Base-by-base conservation (phyloP, 305 asterid species). In the Fraxinus platypoda region DNA sequence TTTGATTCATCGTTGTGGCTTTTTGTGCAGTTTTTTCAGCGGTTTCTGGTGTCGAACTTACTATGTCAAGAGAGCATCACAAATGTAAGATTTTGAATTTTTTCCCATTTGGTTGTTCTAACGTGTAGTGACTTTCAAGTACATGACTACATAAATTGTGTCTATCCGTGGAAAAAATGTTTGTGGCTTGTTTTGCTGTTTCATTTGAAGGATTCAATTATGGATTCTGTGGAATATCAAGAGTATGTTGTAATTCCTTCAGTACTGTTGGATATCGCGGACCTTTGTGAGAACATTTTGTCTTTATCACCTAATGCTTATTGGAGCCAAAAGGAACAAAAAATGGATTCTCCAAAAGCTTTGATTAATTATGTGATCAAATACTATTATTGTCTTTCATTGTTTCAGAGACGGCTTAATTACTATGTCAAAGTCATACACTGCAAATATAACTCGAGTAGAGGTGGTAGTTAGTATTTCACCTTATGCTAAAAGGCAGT, bases 41-140 rank as follows among this genome's bases (percentile, higher is more conserved):
- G 3, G 95, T 92, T 80, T 92, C 97, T 74, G 97, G 97, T 34
- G 88, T 92, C 28, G 97, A 91, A 84, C 90, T 92, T 84, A 88
- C 95, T 33, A 87, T 87, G 89, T 86, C 86, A 33, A 91, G 86
- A 83, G 95, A 91, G 88, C 94, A 92, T 75, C 95, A 91, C 85
- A 90, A 90, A 82, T 92, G 97, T 92, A 89, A 83, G 93, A 74
- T 70, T 76, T 66, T 75, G 75, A 66, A 34, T 66, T 74, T 37
- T 41, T 0, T 66, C 26, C 21, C 46, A 13, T 25, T 25, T 19
- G 43, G 43, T 13, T 59, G 30, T 59, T 57, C 28, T 57, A 21
- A 57, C 12, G 8, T 7, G 72, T 77, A 74, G 31, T 75, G 4
- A 28, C n/a, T 13, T 71, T 31, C 41, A 21, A 6, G 37, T 8